Percentiles rank a stretch among this genome's conserved stretches.
Conservation (phyloP, 495 filamentous ascomycete species). For the Durotheca rogersii region DNA sequence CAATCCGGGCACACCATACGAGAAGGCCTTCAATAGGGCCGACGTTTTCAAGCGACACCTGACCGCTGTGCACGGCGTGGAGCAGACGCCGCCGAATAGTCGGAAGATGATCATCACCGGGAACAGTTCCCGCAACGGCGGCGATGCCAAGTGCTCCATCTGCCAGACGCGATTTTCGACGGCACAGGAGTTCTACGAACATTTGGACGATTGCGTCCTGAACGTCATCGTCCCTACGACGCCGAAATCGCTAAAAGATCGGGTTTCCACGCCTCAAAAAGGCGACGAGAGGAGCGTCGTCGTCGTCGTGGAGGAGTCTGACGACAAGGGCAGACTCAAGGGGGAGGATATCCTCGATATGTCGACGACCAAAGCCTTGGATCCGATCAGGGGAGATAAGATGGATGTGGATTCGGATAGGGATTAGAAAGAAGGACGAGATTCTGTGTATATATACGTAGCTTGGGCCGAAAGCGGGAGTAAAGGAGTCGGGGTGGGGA, state of each 20-base stretch:
- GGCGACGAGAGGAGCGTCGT: constrained; percentile 50
- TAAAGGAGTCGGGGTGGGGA: constrained; percentile 7
- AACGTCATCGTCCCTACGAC: constrained; percentile 89
- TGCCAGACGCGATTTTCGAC: constrained; percentile 86
- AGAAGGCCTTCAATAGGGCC: constrained; percentile 98
- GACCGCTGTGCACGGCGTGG: constrained; percentile 90
- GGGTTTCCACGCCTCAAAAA: constrained; percentile 56
- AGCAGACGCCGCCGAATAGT: constrained; percentile 95
- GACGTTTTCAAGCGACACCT: constrained; percentile 99
- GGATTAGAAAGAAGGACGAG: constrained; percentile 15
- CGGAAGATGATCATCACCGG: constrained; percentile 75
- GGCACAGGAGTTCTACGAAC: constrained; percentile 97
- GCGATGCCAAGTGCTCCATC: constrained; percentile 92
- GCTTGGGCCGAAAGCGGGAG: too few relatives aligned
- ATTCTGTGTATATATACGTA: constrained; percentile 9
- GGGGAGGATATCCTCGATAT: constrained; percentile 15
- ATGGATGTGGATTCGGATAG: constrained; percentile 32
- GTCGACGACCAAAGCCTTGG: constrained; percentile 4
- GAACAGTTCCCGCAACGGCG: constrained; percentile 57
- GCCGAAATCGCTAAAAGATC: constrained; percentile 61
- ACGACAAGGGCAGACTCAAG: constrained; percentile 52
- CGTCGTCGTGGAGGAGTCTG: constrained; percentile 58
- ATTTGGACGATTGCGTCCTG: constrained; percentile 95
- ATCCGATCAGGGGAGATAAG: constrained; percentile 19
- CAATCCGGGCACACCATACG: constrained; percentile 83